Percentiles rank a stretch among this genome's conserved stretches.
Conservation (phyloP, 1,284 basidiomycete species). For the Pseudozyma tsukubaensis region DNA sequence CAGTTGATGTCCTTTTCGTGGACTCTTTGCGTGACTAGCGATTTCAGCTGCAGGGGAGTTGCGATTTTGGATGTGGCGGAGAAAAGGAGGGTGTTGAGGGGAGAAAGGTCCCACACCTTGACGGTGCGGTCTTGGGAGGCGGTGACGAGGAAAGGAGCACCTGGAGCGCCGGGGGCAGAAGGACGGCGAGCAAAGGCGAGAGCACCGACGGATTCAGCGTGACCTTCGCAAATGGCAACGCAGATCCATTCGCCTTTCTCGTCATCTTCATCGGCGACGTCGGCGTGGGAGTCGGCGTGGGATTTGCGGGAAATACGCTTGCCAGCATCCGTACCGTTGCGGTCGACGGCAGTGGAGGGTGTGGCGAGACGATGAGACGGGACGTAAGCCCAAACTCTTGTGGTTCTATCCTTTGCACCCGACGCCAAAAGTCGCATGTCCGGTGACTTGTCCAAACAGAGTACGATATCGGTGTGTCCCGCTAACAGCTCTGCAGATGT, state of each 20-base stretch:
- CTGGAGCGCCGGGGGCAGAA: constrained; percentile 11
- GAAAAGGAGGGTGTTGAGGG: constrained; percentile 32
- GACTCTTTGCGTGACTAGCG: constrained; percentile 87
- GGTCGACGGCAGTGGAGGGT: background rate
- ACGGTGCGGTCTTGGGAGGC: constrained; percentile 96
- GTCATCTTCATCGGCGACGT: background rate
- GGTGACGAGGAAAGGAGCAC: constrained; percentile 75
- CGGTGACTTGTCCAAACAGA: constrained; percentile 80
- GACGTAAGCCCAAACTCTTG: constrained; percentile 78
- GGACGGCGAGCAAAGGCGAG: constrained; percentile 75
- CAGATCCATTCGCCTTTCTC: constrained; percentile 77
- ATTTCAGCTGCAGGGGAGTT: constrained; percentile 73
- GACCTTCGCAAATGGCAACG: constrained; percentile 88
- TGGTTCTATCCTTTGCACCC: constrained; percentile 91
- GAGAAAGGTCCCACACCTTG: constrained; percentile 89
- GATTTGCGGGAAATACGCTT: constrained; percentile 8
- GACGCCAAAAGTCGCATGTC: constrained; percentile 82
- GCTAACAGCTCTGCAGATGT: constrained; percentile 55
- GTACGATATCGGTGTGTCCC: constrained; percentile 86
- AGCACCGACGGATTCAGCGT: constrained; percentile 92
- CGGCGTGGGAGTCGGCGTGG: background rate
- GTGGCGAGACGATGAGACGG: constrained; percentile 61
- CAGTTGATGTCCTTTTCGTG: constrained; percentile 99
- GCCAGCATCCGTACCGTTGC: constrained; percentile 12
- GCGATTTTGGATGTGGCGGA: constrained; percentile 1